A percentile compares a stretch with the other conserved stretches of the same genome.
Evolutionary conservation across 345 rosid genomes (phyloP).

Genomic region (Rhodamnia argentea): DNA sequence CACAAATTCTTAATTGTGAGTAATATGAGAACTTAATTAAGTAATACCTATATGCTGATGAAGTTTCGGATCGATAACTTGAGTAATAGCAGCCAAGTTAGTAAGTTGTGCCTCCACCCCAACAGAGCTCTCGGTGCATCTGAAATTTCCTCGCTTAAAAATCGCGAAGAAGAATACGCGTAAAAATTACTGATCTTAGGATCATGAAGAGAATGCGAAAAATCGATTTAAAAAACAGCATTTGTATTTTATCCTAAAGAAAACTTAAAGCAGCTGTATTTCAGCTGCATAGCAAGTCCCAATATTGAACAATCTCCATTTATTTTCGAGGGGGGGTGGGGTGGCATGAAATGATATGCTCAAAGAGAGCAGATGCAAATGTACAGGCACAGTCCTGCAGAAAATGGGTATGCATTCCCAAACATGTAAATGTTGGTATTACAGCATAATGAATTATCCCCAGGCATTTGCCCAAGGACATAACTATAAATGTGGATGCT

Average conservation of each 20-base stretch:
- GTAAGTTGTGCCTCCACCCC: conserved; percentile 92
- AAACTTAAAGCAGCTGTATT: not conserved
- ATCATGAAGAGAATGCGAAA: not conserved
- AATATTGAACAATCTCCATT: not conserved
- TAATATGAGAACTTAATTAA: not conserved
- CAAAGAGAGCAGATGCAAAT: not conserved
- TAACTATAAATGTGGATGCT: not conserved
- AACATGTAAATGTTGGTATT: not conserved
- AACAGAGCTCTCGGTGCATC: conserved; percentile 78
- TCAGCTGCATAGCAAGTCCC: not conserved
- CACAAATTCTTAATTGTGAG: not conserved
- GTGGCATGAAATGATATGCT: not conserved
- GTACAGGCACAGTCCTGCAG: not conserved
- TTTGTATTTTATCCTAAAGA: not conserved
- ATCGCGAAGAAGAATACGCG: conserved; percentile 12
- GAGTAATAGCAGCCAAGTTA: conserved; percentile 82
- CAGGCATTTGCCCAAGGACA: not conserved
- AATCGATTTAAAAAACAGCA: not conserved
- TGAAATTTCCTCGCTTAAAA: conserved; percentile 85
- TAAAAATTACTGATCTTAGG: not conserved
- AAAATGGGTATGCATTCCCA: not conserved
- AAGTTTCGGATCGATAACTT: conserved; percentile 89
- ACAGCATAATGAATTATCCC: not conserved
- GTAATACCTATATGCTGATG: conserved; percentile 89
- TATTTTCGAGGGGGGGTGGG: not conserved